Percentiles rank a stretch among this genome's conserved stretches.
Evolutionary conservation across 2,329 filamentous ascomycete genomes (phyloP).

Genomic region (Trichophaea hybrida): DNA sequence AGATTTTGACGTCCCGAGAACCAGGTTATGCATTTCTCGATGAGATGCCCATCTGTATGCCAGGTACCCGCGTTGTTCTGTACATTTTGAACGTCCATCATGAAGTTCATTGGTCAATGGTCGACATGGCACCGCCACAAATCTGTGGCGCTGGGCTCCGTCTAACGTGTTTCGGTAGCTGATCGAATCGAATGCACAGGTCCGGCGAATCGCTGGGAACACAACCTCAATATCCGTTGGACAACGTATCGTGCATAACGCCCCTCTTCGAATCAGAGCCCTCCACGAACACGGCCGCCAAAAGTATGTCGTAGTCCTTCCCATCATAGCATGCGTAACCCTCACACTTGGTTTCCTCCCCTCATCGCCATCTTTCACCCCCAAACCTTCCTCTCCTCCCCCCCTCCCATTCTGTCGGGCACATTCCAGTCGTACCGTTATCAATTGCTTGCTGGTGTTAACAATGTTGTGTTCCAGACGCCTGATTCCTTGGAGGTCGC

Average conservation of each 20-base stretch:
- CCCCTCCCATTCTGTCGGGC: background rate
- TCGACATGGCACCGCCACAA: constrained; percentile 7
- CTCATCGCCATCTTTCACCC: background rate
- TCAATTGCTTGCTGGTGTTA: background rate
- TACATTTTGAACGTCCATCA: constrained; percentile 3
- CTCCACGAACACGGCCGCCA: constrained; percentile 13
- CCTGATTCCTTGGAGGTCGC: no score
- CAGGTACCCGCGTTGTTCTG: constrained; percentile 5
- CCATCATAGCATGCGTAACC: background rate
- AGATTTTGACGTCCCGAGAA: constrained; percentile 11
- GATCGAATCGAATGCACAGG: constrained; percentile 8
- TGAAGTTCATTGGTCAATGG: constrained; percentile 1
- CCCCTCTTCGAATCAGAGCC: constrained; percentile 20
- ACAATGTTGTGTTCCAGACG: no score
- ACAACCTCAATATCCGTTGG: constrained; percentile 8
- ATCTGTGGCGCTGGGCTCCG: constrained; percentile 11
- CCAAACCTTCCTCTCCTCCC: constrained; percentile 1
- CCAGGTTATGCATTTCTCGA: constrained; percentile 7
- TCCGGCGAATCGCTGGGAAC: constrained; percentile 13
- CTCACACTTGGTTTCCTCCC: background rate
- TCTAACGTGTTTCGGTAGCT: constrained; percentile 6
- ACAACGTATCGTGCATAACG: constrained; percentile 20
- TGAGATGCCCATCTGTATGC: background rate
- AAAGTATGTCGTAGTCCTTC: background rate
- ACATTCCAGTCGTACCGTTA: background rate